Percentiles rank a stretch among this genome's conserved stretches.
Evolutionary conservation across 2,329 filamentous ascomycete genomes (phyloP).

Genomic region (Fusarium acutatum): DNA sequence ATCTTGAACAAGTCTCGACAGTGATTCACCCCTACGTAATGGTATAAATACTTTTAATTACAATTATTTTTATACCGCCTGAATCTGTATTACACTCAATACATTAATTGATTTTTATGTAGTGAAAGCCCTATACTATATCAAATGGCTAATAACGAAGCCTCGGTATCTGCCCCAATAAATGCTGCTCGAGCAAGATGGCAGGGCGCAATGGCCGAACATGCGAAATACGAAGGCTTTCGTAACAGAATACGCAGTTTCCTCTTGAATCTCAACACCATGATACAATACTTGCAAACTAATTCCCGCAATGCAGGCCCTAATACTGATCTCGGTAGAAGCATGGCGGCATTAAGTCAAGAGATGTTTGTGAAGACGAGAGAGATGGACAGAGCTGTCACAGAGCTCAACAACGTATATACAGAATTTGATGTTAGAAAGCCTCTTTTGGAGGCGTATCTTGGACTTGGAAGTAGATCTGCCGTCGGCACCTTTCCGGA

Average conservation of each 20-base stretch:
- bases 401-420: background rate
- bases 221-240: background rate
- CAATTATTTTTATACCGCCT: rapidly evolving
- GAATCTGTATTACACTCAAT: rapidly evolving
- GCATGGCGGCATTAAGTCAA: background rate
- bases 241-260: background rate
- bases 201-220: background rate
- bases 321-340: background rate
- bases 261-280: background rate
- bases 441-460: background rate
- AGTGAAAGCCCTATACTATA: background rate
- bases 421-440: background rate
- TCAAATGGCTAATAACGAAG: background rate
- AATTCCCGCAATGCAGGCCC: background rate
- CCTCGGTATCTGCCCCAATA: background rate
- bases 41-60: background rate
- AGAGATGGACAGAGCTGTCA: background rate
- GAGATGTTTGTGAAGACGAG: background rate
- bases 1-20: background rate
- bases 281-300: background rate
- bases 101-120: background rate
- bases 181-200: background rate
- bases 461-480: background rate
- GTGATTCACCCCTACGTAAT: background rate
- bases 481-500: background rate